A percentile compares a stretch with the other conserved stretches of the same genome.
Conservation (phyloP, 2,329 filamentous ascomycete species). For the Stachybotrys chlorohalonatus region DNA sequence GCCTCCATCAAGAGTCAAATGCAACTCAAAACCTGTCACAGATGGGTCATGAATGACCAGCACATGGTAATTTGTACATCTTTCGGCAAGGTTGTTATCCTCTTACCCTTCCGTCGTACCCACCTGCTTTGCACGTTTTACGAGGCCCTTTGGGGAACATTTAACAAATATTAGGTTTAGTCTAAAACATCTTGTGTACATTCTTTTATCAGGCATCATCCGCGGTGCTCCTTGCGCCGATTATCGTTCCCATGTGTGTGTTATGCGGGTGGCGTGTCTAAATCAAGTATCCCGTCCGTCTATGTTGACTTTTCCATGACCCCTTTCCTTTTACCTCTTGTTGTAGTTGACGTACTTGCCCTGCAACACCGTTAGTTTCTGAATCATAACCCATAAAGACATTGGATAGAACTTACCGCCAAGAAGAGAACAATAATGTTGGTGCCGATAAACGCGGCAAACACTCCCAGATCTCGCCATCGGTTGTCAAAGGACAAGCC, state of each 20-base stretch:
- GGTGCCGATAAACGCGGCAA: conserved; percentile 63
- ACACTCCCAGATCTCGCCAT: conserved; percentile 80
- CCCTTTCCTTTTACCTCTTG: conserved; percentile 25
- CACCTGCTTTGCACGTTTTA: too few relatives aligned
- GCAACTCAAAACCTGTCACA: too few relatives aligned
- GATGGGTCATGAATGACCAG: too few relatives aligned
- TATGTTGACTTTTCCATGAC: background rate
- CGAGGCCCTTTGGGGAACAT: too few relatives aligned
- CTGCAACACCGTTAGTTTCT: conserved; percentile 15
- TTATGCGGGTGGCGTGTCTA: background rate
- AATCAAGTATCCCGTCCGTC: background rate
- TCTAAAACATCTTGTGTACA: background rate
- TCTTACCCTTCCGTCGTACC: too few relatives aligned
- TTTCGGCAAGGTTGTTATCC: too few relatives aligned
- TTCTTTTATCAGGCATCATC: background rate
- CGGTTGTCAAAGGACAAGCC: conserved; percentile 57
- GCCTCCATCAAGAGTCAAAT: too few relatives aligned
- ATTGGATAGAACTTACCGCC: conserved; percentile 33
- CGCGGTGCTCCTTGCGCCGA: background rate
- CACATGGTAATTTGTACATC: too few relatives aligned
- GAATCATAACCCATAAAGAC: background rate
- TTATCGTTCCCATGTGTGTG: background rate
- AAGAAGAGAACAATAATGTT: conserved; percentile 57
- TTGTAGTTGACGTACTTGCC: conserved; percentile 46
- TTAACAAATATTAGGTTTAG: too few relatives aligned